Base-by-base conservation (phyloP, 2,329 filamentous ascomycete genomes). In the Monilinia fructigena region DNA sequence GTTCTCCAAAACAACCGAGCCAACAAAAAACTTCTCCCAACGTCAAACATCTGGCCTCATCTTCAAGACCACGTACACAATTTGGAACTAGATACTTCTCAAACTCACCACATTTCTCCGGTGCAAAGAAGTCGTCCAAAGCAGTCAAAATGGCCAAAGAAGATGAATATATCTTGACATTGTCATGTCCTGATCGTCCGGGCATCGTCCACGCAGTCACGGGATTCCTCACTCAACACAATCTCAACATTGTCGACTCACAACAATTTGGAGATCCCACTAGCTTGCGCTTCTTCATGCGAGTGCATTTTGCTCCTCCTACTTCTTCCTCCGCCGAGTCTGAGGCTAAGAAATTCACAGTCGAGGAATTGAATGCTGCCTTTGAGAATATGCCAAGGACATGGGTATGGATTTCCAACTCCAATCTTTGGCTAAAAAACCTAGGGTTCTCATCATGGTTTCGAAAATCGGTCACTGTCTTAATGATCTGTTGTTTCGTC, bases 381-480 rank as follows among this genome's bases (percentile, higher is more conserved):
- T 88, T 94, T 72, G 78, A 81, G 38, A 78, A 81, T 53, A 85
- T 92, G 89, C 89, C 3, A 73, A 79, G 62, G 81, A 87, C 35
- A 85, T 92, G 79, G 75, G 82, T 67, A 90, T 92, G 87, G 82
- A 86, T 73, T 92, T 90, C 80, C 83, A 90, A 72, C 83, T 95
- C 72, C 84, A 87, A 18, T 85, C 89, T 4, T 84, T 87, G 16
- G 80, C 86, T 60, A 82, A 87, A 74, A 93, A 92, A 80, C 88
- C 89, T 66, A 85, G 87, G 71, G 88, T 93, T 59, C 82, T 95
- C 73, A 92, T 95, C 81, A 94, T 95, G 91, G 91, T 94, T 40
- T 93, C 90, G 74, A 93, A 93, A 81, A 93, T 92, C 73, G 91
- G 91, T 11, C 91, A 94, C 81, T 94, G 91, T 77, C 82, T 94